Base-by-base conservation (phyloP, 2,329 filamentous ascomycete species). In the Zymoseptoria crescenta region DNA sequence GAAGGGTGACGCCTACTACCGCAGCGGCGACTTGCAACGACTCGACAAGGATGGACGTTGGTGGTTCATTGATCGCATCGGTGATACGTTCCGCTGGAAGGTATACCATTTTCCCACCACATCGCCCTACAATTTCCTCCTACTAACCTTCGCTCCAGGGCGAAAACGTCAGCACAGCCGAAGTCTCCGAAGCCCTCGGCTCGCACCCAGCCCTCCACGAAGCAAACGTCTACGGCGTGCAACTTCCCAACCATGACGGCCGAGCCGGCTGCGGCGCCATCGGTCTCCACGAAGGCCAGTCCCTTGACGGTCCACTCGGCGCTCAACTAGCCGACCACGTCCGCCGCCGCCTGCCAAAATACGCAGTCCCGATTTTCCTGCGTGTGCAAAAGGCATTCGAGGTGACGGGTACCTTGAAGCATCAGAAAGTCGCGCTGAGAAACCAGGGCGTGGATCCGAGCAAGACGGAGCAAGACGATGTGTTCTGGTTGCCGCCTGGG, bases 181-280 rank as follows among this genome's bases (percentile, higher is more conserved):
- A 96, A 73, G 91, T 96, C 19, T 83, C 87, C n/a, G 83, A 91
- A 69, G 83, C 84, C 0, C 74, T 96, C 0, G 87, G 88, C 13
- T 74, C 78, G 0, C 87, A 91, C 69, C 77, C 85, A 0, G 77
- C 78, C 0, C 79, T 96, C 13, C 77, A 81, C 30, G 91, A 96
- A 75, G 87, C 89, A 30, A 95, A 95, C 67, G 91, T 96, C 28
- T 96, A 95, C 68, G 91, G 91, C 45, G 88, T 96, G 2, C 74
- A 84, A 49, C 74, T 96, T 7, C 91, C 91, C 0, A 80, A 88
- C 64, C 89, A 95, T 69, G 91, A 96, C 68, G 91, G 91, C 19
- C 81, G 90, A 27, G 90, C 89, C 0, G 91, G 91, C 1, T 96
- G 91, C 67, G 91, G 86, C 0, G 87, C 89, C 6, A 74, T 95